A percentile compares a stretch with the other conserved stretches of the same genome.
These are phyloP conservation scores for Starmerella sirachaensis DNA, from an alignment of 805 yeast species.

Conservation along the genomic window DNA sequence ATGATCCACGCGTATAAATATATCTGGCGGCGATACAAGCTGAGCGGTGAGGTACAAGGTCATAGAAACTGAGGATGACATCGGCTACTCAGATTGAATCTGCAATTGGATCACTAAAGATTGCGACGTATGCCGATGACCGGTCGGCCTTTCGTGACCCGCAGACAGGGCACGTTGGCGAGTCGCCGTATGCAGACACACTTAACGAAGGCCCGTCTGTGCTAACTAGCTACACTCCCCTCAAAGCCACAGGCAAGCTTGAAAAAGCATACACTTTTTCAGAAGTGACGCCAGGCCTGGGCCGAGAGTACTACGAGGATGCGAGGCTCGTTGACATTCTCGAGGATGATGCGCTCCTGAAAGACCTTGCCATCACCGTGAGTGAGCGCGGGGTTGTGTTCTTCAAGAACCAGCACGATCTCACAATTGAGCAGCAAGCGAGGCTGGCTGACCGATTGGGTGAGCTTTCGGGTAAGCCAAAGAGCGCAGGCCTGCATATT, in stretches of 20 bases:
- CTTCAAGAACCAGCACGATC: constrained; percentile 35
- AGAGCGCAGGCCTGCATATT: constrained; percentile 10
- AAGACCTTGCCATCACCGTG: constrained; percentile 36
- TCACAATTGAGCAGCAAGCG: constrained; percentile 21
- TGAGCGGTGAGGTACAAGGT: no score
- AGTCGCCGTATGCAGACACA: constrained; percentile 7
- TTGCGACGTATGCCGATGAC: constrained; percentile 1
- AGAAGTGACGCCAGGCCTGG: constrained; percentile 10
- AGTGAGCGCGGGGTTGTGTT: constrained; percentile 40
- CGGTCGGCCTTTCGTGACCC: constrained; percentile 1
- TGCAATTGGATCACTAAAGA: background rate
- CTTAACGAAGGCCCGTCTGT: constrained; percentile 1
- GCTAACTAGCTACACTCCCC: background rate
- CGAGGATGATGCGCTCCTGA: constrained; percentile 14
- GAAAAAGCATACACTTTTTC: constrained; percentile 9
- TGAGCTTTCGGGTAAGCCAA: constrained; percentile 9
- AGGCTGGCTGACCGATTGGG: constrained; percentile 9
- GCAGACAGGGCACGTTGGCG: constrained; percentile 3
- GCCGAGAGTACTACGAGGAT: constrained; percentile 8
- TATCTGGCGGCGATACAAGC: no score
- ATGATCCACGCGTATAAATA: no score
- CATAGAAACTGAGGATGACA: no score
- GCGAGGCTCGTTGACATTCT: constrained; percentile 6
- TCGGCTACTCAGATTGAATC: background rate
- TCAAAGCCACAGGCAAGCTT: constrained; percentile 5